Conservation (phyloP, 2,329 filamentous ascomycete genomes). For the Talaromyces albobiverticillius region DNA sequence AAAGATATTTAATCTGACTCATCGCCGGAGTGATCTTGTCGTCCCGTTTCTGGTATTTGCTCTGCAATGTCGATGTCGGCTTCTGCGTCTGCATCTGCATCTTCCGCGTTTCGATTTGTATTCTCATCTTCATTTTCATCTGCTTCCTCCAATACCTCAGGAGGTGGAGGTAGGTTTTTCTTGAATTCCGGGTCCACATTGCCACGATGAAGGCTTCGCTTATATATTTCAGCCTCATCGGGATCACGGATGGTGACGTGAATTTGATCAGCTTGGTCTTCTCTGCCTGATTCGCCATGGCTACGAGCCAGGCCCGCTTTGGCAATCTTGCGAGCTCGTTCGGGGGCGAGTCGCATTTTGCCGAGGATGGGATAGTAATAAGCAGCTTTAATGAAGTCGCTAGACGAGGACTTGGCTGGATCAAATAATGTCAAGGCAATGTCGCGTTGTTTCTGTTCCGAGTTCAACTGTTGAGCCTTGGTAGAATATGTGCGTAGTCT, state of each 20-base stretch:
- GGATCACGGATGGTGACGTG: conserved; percentile 53
- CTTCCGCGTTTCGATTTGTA: background rate
- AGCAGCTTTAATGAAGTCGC: conserved; percentile 50
- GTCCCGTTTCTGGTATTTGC: background rate
- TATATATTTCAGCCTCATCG: conserved; percentile 48
- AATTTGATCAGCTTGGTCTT: conserved; percentile 52
- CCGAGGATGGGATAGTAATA: conserved; percentile 62
- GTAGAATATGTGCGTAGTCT: conserved; percentile 62
- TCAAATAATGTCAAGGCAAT: conserved; percentile 60
- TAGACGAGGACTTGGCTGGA: conserved; percentile 31
- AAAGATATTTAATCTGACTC: conserved; percentile 12
- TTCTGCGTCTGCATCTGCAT: conserved; percentile 8
- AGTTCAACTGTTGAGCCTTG: conserved; percentile 50
- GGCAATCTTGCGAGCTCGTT: conserved; percentile 42
- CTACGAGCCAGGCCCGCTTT: conserved; percentile 39
- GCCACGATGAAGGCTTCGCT: conserved; percentile 43
- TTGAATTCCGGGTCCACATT: conserved; percentile 46
- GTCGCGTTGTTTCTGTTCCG: conserved; percentile 54
- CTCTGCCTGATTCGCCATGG: conserved; percentile 35
- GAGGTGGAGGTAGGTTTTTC: conserved; percentile 33
- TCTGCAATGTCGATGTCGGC: conserved; percentile 9
- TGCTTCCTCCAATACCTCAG: conserved; percentile 22
- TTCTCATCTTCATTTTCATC: conserved; percentile 9
- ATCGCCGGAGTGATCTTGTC: conserved; percentile 1
- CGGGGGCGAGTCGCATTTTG: conserved; percentile 55